Conservation (phyloP, 83 land plant species). For the Picea abies region DNA sequence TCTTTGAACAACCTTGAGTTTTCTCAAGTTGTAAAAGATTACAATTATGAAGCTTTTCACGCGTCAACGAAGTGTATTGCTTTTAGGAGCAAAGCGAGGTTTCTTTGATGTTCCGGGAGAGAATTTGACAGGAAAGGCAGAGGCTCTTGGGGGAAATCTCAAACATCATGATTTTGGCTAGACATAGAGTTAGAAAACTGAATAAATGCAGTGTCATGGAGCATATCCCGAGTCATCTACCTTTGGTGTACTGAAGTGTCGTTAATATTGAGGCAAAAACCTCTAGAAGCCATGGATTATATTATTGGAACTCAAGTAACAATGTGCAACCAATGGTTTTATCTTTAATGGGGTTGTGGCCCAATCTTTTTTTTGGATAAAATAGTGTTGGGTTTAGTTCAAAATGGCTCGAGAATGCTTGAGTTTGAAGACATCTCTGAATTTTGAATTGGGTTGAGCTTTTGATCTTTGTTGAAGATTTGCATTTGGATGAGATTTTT, state of each 20-base stretch:
- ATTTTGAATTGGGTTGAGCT: neutral
- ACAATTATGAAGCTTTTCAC: too few species aligned
- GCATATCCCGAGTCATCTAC: neutral
- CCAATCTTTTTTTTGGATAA: neutral
- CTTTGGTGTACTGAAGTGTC: neutral
- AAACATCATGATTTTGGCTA: neutral
- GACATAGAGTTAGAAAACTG: neutral
- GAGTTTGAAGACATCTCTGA: neutral
- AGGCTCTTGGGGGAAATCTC: neutral
- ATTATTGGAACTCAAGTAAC: neutral
- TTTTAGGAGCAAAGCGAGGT: too few species aligned
- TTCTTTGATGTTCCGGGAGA: too few species aligned
- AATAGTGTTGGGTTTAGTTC: neutral
- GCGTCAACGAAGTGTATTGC: too few species aligned
- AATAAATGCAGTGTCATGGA: conserved; percentile 4
- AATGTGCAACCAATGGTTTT: neutral
- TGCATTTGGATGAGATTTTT: neutral
- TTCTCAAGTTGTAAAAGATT: too few species aligned
- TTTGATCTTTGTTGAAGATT: neutral
- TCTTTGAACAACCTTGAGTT: too few species aligned
- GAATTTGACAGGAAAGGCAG: neutral
- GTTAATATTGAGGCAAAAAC: neutral
- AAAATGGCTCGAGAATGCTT: neutral
- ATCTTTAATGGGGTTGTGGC: neutral
- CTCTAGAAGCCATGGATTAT: neutral